phyloP scores from a whole-genome alignment of 257 asterid species.

The Gentiana macrophylla region DNA sequence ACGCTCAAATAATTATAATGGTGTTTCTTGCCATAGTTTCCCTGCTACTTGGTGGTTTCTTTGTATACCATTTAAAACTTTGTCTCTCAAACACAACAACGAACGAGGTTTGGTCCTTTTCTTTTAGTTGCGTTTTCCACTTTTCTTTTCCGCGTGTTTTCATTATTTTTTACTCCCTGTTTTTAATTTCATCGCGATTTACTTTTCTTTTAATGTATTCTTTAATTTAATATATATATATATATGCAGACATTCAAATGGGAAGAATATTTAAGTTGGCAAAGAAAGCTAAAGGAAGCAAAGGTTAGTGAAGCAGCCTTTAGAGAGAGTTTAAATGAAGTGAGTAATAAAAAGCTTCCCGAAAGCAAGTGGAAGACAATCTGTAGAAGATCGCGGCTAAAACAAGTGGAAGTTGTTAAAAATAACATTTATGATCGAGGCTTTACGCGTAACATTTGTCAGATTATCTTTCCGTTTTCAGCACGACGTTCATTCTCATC shows the following conservation, averaged over 20 bases:
- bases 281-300: conserved; percentile 72
- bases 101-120: conserved; percentile 50
- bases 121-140: too few relatives aligned
- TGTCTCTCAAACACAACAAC: conserved; percentile 91
- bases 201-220: too few relatives aligned
- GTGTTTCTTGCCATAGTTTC: conserved; percentile 78
- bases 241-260: conserved; percentile 76
- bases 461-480: conserved; percentile 64
- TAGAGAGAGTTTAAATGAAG: conserved; percentile 56
- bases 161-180: too few relatives aligned
- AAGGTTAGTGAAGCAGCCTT: conserved; percentile 83
- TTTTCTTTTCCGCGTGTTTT: too few relatives aligned
- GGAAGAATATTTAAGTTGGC: conserved; percentile 82
- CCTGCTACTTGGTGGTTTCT: conserved; percentile 76
- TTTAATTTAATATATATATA: not conserved
- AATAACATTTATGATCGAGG: conserved; percentile 71
- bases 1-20: conserved; percentile 79
- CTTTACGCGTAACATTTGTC: conserved; percentile 41
- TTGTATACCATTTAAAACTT: conserved; percentile 78
- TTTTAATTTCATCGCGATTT: too few relatives aligned
- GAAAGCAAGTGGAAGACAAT: conserved; percentile 73
- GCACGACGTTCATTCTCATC: conserved; percentile 46
- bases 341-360: conserved; percentile 39
- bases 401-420: conserved; percentile 50
- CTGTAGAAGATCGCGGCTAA: conserved; percentile 65